phyloP scores from a whole-genome alignment of 805 yeast genomes.

The Kuraishia piskuri region DNA sequence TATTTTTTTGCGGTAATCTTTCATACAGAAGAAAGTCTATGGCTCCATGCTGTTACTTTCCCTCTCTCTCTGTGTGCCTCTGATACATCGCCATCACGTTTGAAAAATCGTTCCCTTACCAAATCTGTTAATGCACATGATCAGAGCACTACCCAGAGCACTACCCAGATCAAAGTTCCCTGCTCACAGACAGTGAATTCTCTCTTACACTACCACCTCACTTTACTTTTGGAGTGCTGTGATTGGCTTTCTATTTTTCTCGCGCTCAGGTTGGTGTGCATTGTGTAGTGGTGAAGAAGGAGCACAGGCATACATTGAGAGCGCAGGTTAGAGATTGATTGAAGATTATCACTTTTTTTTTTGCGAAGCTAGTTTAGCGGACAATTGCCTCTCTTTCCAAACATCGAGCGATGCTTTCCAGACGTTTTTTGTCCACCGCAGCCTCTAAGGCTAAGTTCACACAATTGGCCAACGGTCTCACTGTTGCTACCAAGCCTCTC shows the following conservation, averaged over 20 bases:
- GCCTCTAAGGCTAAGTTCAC: slow-evolving; percentile 59
- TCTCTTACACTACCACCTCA: neutral
- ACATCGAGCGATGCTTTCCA: slow-evolving; percentile 24
- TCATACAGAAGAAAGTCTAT: too few relatives aligned
- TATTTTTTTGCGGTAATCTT: too few relatives aligned
- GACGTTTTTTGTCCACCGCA: slow-evolving; percentile 54
- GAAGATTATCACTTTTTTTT: neutral
- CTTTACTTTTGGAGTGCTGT: neutral
- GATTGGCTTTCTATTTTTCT: neutral
- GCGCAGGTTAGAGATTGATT: neutral
- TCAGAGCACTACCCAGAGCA: neutral
- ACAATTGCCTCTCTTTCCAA: neutral
- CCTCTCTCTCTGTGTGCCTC: neutral
- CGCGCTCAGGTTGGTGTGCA: neutral
- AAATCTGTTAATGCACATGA: neutral
- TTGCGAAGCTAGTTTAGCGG: neutral
- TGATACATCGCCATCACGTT: neutral
- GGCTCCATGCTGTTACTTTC: neutral
- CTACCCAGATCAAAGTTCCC: too few relatives aligned
- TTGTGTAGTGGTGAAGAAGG: neutral
- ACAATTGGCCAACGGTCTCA: slow-evolving; percentile 64
- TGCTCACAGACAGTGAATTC: too few relatives aligned
- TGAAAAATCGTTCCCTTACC: neutral
- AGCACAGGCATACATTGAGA: slow-evolving; percentile 1
- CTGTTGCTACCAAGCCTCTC: slow-evolving; percentile 62